These are phyloP conservation scores for Angomonas deanei DNA, from an alignment of 208 protist species.

Conservation along the genomic window DNA sequence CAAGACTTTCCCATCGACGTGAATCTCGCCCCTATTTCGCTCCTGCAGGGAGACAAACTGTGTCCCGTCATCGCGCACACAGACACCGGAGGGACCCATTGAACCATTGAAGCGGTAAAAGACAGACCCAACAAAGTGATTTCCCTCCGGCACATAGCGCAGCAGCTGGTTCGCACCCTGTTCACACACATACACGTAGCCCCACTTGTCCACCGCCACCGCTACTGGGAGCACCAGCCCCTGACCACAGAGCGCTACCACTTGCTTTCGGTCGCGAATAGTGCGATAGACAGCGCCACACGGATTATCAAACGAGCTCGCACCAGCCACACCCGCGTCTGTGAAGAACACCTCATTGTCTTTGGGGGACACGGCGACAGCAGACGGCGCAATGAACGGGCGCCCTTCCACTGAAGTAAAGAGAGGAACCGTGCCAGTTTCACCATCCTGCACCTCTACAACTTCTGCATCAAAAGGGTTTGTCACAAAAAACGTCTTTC, in stretches of 20 bases:
- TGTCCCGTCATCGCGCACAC: constrained; percentile 35
- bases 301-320: constrained; percentile 44
- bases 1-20: constrained; percentile 27
- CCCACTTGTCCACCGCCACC: constrained; percentile 39
- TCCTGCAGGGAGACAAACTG: constrained; percentile 73
- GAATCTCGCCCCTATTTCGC: background rate
- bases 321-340: constrained; percentile 55
- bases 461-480: background rate
- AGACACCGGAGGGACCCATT: constrained; percentile 56
- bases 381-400: constrained; percentile 39
- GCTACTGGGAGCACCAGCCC: constrained; percentile 44
- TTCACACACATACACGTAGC: constrained; percentile 61
- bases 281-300: constrained; percentile 62
- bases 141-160: constrained; percentile 44
- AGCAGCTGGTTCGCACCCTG: constrained; percentile 53
- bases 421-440: background rate
- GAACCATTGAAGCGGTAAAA: constrained; percentile 55
- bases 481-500: constrained; percentile 27
- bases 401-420: constrained; percentile 38
- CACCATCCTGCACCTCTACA: background rate
- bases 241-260: constrained; percentile 47
- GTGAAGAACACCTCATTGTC: constrained; percentile 66
- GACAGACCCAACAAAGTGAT: constrained; percentile 47
- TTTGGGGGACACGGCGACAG: constrained; percentile 25
- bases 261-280: constrained; percentile 28